Evolutionary conservation across 768 basidiomycete genomes (phyloP).

Genomic region (Calocybe gangraenosa): DNA sequence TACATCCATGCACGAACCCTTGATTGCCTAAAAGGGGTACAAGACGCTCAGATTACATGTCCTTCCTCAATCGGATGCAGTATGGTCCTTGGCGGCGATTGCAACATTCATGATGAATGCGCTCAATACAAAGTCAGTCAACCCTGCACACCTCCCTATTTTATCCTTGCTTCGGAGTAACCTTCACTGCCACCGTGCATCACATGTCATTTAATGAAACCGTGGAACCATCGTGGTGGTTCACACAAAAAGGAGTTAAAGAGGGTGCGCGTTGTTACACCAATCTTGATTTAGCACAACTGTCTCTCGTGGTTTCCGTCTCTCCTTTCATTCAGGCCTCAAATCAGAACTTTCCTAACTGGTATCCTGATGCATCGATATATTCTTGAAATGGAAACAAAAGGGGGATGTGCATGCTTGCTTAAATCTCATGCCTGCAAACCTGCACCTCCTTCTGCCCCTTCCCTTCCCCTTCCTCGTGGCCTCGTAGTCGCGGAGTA

Average conservation of each 20-base stretch:
- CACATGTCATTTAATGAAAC: constrained; percentile 11
- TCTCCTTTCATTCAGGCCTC: constrained; percentile 9
- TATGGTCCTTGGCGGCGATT: constrained; percentile 18
- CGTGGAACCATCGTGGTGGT: constrained; percentile 4
- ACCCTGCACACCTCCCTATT: constrained; percentile 6
- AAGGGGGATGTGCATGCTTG: background rate
- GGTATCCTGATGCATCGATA: constrained; percentile 11
- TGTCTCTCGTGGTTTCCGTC: constrained; percentile 5
- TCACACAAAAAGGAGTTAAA: constrained; percentile 4
- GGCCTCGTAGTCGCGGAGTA: constrained; percentile 4
- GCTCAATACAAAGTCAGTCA: too few species aligned
- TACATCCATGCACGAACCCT: constrained; percentile 5
- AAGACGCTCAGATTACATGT: background rate
- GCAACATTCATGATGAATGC: constrained; percentile 9
- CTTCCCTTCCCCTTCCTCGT: too few species aligned
- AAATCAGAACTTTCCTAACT: constrained; percentile 5
- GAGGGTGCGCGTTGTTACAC: background rate
- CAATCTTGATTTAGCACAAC: constrained; percentile 17
- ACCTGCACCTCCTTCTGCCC: too few species aligned
- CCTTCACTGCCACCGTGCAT: constrained; percentile 31
- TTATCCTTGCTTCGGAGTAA: constrained; percentile 27
- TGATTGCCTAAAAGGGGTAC: constrained; percentile 12
- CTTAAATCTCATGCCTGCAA: too few species aligned
- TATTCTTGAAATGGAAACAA: constrained; percentile 9
- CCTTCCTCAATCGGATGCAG: constrained; percentile 13